Evolutionary conservation across 495 filamentous ascomycete species (phyloP), one percentile per base, ranked within the genome.

Genomic region (Aspergillus homomorphus): DNA sequence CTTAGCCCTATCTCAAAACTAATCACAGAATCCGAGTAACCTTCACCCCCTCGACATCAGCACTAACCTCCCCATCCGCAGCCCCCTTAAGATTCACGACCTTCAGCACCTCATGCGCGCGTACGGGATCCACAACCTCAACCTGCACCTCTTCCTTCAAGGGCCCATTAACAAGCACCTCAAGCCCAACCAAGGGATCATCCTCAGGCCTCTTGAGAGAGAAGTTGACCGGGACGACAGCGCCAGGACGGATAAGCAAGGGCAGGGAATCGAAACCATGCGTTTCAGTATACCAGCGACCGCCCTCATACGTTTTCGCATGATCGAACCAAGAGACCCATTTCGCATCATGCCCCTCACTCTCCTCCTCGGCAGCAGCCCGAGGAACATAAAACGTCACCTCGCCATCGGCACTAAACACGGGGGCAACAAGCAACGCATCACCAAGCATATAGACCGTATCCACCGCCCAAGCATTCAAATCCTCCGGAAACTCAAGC

Each of bases 391-490:
- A 88, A 64, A 87, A 87, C 12, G 83, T 77, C 0, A 86, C 84
- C 21, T 76, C 70, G 0, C 82, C 82, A 0, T 75, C 70, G 62
- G 87, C 82, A 4, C 81, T 77, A 48, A 88, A 87, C 1, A 87
- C 72, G 0, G 86, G 84, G 8, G 84, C 83, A 51, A 84, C 78
- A 38, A 87, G 70, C 22, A 87, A 67, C 23, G 75, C 78, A 14
- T 77, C 69, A 4, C 86, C 86, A 26, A 88, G 70, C 84, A 87
- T 86, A 62, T 85, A 88, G 68, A 87, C 84, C 30, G 80, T 79
- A 66, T 88, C 86, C n/a, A 88, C 65, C 26, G 76, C 73, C 78
- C 84, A 87, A 1, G 76, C 74, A 9, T 80, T 85, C n/a, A 80
- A 73, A 61, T 88, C 85, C 1, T 80, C 76, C 0, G 85, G 84